A percentile compares a stretch with the other conserved stretches of the same genome.
These are phyloP conservation scores for Cystofilobasidium ferigula DNA, from an alignment of 768 basidiomycete genomes.

Conservation along the genomic window DNA sequence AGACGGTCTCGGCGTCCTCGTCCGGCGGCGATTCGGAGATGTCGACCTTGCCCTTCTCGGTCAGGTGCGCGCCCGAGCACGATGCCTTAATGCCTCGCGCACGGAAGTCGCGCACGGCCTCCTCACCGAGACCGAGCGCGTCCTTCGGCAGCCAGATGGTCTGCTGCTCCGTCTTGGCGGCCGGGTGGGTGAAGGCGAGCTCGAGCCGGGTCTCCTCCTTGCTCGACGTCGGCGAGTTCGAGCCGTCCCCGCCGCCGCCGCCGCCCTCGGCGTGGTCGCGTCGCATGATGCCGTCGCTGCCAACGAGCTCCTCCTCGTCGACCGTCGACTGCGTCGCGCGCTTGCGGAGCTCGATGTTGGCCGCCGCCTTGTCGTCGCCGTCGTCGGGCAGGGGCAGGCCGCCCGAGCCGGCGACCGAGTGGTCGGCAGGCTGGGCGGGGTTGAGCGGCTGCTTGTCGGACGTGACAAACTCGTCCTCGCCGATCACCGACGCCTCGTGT, in stretches of 20 bases:
- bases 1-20: constrained; percentile 17
- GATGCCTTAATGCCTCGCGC: constrained; percentile 48
- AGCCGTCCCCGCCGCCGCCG: not conserved
- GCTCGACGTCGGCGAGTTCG: not conserved
- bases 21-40: constrained; percentile 37
- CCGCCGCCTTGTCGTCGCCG: not conserved
- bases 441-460: constrained; percentile 21
- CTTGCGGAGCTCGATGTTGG: constrained; percentile 2
- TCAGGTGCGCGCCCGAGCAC: constrained; percentile 42
- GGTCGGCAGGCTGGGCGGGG: not conserved
- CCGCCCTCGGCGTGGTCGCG: not conserved
- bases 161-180: constrained; percentile 54
- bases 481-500: constrained; percentile 31
- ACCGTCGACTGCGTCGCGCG: not conserved
- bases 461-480: constrained; percentile 25
- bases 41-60: constrained; percentile 35
- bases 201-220: constrained; percentile 34
- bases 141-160: constrained; percentile 79
- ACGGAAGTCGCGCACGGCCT: constrained; percentile 51
- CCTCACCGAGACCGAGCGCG: constrained; percentile 49
- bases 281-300: not conserved
- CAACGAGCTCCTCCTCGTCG: not conserved
- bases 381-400: not conserved
- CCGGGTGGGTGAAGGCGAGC: constrained; percentile 70
- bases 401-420: constrained; percentile 13